Percentiles rank a stretch among this genome's conserved stretches.
These are phyloP conservation scores for Jaltomata sinuosa DNA, from an alignment of 257 asterid genomes.

Conservation along the genomic window DNA sequence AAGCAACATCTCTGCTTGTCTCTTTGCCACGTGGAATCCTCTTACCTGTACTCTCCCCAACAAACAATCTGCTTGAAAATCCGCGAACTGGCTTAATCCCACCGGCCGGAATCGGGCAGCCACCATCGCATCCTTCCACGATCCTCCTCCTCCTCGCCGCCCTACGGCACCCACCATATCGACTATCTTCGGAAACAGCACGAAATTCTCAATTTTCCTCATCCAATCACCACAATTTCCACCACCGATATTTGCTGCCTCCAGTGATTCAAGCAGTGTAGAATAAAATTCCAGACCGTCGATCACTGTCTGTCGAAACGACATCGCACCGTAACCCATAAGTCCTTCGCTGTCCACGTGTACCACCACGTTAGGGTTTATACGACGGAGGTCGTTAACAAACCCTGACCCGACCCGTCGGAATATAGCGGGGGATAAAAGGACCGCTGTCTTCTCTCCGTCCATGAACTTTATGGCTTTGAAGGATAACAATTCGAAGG, in stretches of 20 bases:
- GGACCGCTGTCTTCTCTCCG: conserved; percentile 61
- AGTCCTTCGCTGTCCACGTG: conserved; percentile 72
- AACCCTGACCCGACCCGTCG: conserved; percentile 63
- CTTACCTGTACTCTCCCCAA: conserved; percentile 58
- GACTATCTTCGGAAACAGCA: conserved; percentile 60
- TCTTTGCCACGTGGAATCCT: conserved; percentile 82
- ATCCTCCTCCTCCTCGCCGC: conserved; percentile 26
- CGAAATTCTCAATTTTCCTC: conserved; percentile 60
- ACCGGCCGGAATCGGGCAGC: conserved; percentile 79
- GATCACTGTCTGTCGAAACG: conserved; percentile 68
- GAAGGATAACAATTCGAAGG: conserved; percentile 59
- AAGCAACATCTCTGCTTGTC: conserved; percentile 91
- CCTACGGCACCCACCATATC: conserved; percentile 61
- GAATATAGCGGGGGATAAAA: conserved; percentile 67
- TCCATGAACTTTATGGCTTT: conserved; percentile 64
- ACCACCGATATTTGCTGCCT: conserved; percentile 45
- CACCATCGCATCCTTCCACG: conserved; percentile 75
- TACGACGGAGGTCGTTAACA: conserved; percentile 59
- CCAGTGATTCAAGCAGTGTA: conserved; percentile 66
- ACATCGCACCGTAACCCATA: conserved; percentile 39
- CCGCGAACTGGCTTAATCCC: conserved; percentile 66
- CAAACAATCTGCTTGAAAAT: conserved; percentile 80
- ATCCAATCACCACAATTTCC: conserved; percentile 46
- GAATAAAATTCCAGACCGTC: conserved; percentile 87
- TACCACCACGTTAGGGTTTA: conserved; percentile 79